Evolutionary conservation across 768 basidiomycete genomes (phyloP).

Genomic region (Pleurotus eryngii): DNA sequence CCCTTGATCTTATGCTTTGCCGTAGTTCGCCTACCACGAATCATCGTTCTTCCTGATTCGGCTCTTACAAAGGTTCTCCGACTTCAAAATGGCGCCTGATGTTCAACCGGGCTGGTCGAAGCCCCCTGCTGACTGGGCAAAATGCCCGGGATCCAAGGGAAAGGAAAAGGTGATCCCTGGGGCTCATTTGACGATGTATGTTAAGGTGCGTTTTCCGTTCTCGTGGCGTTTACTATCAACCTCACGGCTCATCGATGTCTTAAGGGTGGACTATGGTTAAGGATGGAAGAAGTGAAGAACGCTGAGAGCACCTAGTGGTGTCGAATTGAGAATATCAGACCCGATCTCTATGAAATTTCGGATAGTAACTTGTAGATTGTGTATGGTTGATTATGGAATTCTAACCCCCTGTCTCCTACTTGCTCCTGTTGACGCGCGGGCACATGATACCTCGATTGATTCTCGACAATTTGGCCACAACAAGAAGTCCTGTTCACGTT

Average conservation of each 20-base stretch:
- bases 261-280: conserved; percentile 2
- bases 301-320: neutral
- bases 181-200: conserved; percentile 53
- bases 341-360: neutral
- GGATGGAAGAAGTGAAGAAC: conserved; percentile 5
- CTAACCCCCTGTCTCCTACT: neutral
- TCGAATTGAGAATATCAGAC: neutral
- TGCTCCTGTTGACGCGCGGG: neutral
- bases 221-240: too few relatives aligned
- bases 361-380: neutral
- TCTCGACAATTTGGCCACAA: neutral
- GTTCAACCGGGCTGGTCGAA: conserved; percentile 38
- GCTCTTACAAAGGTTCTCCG: conserved; percentile 52
- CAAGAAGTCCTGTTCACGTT: neutral
- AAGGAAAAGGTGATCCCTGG: conserved; percentile 44
- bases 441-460: neutral
- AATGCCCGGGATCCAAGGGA: conserved; percentile 33
- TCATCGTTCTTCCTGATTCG: conserved; percentile 60
- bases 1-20: too few relatives aligned
- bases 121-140: conserved; percentile 45
- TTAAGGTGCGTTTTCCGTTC: conserved; percentile 29
- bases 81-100: conserved; percentile 40
- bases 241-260: too few relatives aligned
- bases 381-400: neutral
- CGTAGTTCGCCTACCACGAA: conserved; percentile 65